phyloP scores from a whole-genome alignment of 139 green algal species.

The Haematococcus lacustris region DNA sequence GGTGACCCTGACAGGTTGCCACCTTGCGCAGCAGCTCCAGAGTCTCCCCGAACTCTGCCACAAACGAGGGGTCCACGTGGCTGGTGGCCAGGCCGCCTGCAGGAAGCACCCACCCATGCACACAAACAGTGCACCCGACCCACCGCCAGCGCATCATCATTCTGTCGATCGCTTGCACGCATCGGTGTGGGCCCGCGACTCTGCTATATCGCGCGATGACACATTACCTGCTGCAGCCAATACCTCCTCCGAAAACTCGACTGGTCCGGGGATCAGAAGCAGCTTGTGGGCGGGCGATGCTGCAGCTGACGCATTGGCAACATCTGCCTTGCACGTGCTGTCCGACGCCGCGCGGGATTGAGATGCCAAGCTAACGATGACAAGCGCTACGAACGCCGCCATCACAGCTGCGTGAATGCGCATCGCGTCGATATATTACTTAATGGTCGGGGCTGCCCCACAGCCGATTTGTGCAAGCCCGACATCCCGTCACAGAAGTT shows the following conservation, averaged over 20 bases:
- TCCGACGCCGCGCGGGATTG: no score
- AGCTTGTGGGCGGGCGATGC: no score
- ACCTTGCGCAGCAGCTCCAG: slow-evolving; percentile 25
- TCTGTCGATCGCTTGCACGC: neutral
- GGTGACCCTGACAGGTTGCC: neutral
- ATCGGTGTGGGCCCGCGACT: neutral
- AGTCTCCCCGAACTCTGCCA: slow-evolving; percentile 13
- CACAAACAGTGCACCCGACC: neutral
- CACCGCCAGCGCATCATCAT: neutral
- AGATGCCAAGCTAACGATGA: no score
- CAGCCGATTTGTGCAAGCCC: no score
- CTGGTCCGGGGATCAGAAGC: slow-evolving; percentile 8
- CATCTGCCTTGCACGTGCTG: no score
- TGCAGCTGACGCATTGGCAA: no score
- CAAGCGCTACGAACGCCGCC: no score
- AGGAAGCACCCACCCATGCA: neutral
- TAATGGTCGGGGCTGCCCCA: no score
- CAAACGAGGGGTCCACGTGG: slow-evolving; percentile 12
- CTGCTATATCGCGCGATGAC: neutral
- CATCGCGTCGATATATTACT: no score
- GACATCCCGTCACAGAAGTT: no score
- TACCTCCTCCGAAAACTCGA: slow-evolving; percentile 8
- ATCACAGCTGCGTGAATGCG: no score
- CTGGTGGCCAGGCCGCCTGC: slow-evolving; percentile 12
- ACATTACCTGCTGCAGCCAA: neutral